These are phyloP conservation scores for Royoungia palumana DNA, from an alignment of 768 basidiomycete genomes.

Conservation along the genomic window DNA sequence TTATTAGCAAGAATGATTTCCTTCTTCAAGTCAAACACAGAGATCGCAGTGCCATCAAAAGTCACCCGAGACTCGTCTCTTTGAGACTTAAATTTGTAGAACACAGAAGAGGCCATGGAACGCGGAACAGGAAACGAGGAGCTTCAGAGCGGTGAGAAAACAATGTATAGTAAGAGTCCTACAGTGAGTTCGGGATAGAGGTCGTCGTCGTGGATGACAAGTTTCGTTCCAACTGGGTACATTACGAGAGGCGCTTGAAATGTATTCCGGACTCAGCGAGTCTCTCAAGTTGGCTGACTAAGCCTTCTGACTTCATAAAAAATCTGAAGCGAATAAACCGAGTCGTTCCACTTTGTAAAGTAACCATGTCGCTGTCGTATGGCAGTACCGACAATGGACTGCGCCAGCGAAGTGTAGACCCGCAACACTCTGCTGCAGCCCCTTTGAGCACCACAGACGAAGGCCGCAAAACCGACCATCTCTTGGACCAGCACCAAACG, in stretches of 20 bases:
- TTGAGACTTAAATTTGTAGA: conserved; percentile 96
- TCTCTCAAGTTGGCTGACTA: conserved; percentile 12
- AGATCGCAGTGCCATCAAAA: conserved; percentile 98
- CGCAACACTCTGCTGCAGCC: conserved; percentile 10
- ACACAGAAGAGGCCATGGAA: conserved; percentile 87
- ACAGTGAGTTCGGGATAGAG: conserved; percentile 9
- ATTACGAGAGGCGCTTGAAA: conserved; percentile 24
- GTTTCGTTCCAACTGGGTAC: background rate
- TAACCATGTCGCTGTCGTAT: conserved; percentile 29
- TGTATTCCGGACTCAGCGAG: conserved; percentile 6
- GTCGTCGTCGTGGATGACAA: conserved; percentile 17
- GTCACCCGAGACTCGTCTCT: conserved; percentile 92
- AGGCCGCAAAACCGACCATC: conserved; percentile 69
- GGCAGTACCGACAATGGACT: conserved; percentile 23
- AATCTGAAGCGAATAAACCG: background rate
- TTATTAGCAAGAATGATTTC: conserved; percentile 97
- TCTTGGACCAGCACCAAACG: conserved; percentile 68
- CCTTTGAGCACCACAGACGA: conserved; percentile 52
- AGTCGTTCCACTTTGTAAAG: conserved; percentile 11
- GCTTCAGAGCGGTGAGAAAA: conserved; percentile 15
- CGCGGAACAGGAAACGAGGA: conserved; percentile 12
- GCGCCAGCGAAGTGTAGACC: conserved; percentile 29
- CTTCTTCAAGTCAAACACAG: conserved; percentile 98
- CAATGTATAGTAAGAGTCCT: conserved; percentile 22
- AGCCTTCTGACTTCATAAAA: conserved; percentile 14